Evolutionary conservation across 805 yeast species (phyloP).

Genomic region (Starmera pachycereana): DNA sequence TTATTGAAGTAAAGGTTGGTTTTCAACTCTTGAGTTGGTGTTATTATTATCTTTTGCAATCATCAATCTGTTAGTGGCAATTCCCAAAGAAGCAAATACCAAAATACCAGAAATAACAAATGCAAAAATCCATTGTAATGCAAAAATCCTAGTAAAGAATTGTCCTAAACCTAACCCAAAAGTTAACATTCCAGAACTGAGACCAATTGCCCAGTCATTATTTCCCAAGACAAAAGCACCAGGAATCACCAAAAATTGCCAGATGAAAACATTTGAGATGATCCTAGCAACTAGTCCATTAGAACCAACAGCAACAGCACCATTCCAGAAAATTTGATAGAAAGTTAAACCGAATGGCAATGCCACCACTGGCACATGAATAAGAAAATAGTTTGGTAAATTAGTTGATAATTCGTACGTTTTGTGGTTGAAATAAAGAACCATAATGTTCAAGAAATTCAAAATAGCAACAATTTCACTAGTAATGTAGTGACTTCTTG

Average conservation of each 20-base stretch:
- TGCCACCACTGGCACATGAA: conserved; percentile 60
- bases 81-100: conserved; percentile 38
- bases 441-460: conserved; percentile 50
- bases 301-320: conserved; percentile 50
- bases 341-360: conserved; percentile 69
- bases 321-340: conserved; percentile 75
- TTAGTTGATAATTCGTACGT: conserved; percentile 43
- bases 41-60: conserved; percentile 3
- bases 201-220: conserved; percentile 65
- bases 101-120: conserved; percentile 51
- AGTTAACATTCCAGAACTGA: conserved; percentile 44
- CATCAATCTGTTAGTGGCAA: conserved; percentile 26
- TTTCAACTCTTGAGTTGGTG: too few species aligned
- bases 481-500: conserved; percentile 44
- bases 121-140: conserved; percentile 83
- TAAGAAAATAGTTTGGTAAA: conserved; percentile 38
- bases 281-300: conserved; percentile 51
- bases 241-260: conserved; percentile 70
- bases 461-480: conserved; percentile 47
- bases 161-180: conserved; percentile 67
- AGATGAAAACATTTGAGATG: conserved; percentile 61
- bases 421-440: conserved; percentile 41
- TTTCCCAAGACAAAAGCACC: conserved; percentile 42
- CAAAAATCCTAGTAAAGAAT: conserved; percentile 54
- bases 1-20: too few species aligned